Percentiles rank a stretch among this genome's conserved stretches.
phyloP scores from a whole-genome alignment of 2,329 filamentous ascomycete genomes.

The Lomentospora prolificans region DNA sequence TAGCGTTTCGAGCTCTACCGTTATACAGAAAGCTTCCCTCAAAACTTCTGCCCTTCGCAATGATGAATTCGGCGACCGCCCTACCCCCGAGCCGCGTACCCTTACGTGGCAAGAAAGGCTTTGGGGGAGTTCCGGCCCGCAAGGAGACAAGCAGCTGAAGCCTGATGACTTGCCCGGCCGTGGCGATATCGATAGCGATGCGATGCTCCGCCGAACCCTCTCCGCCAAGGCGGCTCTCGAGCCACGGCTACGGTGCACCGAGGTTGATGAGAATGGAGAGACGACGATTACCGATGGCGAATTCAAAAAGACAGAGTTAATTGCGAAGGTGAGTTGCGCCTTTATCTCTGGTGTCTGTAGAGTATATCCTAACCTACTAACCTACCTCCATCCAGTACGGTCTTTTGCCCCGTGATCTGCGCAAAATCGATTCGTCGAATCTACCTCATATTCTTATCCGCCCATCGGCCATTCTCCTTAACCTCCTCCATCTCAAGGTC shows the following conservation, averaged over 20 bases:
- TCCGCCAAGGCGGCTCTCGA: conserved; percentile 72
- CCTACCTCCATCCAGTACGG: conserved; percentile 57
- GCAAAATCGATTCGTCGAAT: conserved; percentile 95
- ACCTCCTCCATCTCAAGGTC: conserved; percentile 90
- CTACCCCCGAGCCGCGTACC: conserved; percentile 16
- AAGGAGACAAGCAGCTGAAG: conserved; percentile 32
- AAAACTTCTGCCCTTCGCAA: conserved; percentile 5
- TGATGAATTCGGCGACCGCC: conserved; percentile 15
- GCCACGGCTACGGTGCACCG: conserved; percentile 80
- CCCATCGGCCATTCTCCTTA: conserved; percentile 86
- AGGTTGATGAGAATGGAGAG: conserved; percentile 85
- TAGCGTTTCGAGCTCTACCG: not conserved
- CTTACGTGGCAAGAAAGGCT: conserved; percentile 39
- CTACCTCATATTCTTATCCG: conserved; percentile 92
- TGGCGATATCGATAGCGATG: conserved; percentile 41
- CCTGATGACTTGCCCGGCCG: conserved; percentile 48
- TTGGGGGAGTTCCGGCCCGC: conserved; percentile 31
- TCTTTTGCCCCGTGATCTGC: conserved; percentile 82
- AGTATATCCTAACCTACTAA: conserved; percentile 9
- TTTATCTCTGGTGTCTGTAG: not conserved
- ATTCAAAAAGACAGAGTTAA: conserved; percentile 95
- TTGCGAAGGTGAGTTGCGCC: conserved; percentile 62
- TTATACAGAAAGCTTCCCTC: not conserved
- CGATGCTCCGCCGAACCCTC: conserved; percentile 52
- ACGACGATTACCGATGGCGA: conserved; percentile 90